Base-by-base conservation (phyloP, 2,329 filamentous ascomycete genomes). In the Magnaporthiopsis rhizophila region DNA sequence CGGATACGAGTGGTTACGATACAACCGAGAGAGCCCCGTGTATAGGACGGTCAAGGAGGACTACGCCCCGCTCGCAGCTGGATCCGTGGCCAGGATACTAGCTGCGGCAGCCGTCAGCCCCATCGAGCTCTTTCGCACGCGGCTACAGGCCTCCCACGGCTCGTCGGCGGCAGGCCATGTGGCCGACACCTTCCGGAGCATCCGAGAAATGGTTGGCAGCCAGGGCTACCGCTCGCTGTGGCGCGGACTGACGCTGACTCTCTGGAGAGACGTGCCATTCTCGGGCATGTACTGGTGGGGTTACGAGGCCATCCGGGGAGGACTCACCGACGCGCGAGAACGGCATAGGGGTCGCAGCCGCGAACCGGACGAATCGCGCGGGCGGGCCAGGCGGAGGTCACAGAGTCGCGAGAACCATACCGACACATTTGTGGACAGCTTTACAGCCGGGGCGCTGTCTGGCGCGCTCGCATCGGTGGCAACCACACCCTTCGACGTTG, bases 281-380 rank as follows among this genome's bases (percentile, higher is more conserved):
- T 98, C 94, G 0, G 95, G 90, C 3, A 84, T 99, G 59, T 99
- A 99, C 79, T 99, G 95, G 95, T 96, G 90, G 87, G 94, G 95
- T 15, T 99, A 99, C 74, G 95, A 99, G 78, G 87, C 85, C 24
- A 88, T 94, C 64, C 87, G 92, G 63, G 86, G 87, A 30, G 78
- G 79, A 63, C 77, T 98, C 65, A 89, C 87, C 1, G 88, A 93
- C 69, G 77, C 86, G 61, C 87, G 92, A 68, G 85, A 83, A 72
- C 78, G 79, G 62, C 73, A 76, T 30, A 75, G 78, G 32, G 82
- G 81, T 0, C 77, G 78, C 50, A 70, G 73, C 1, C 65, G 80
- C 8, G 60, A 72, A 71, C 32, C 76, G 77, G 21, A 74, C 77
- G 5, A 68, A 68, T 70, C 72, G 32, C 75, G 79, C 62, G 75